Percentiles rank a stretch among this genome's conserved stretches.
These are phyloP conservation scores for Saturnispora serradocipensis DNA, from an alignment of 805 yeast species.

Conservation along the genomic window DNA sequence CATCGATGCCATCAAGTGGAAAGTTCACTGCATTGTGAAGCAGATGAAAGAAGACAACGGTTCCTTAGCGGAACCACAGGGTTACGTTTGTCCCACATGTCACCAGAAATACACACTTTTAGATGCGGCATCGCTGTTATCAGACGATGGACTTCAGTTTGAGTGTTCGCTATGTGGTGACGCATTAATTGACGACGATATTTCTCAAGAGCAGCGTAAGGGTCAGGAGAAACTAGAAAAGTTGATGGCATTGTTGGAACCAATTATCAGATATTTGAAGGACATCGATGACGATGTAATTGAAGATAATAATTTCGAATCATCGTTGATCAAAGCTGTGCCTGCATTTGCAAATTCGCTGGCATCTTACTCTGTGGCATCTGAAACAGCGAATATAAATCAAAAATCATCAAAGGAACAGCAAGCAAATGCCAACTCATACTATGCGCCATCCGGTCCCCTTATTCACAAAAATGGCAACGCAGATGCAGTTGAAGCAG, in stretches of 20 bases:
- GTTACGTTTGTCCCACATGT: slow-evolving; percentile 85
- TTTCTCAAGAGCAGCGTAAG: slow-evolving; percentile 69
- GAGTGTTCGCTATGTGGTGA: slow-evolving; percentile 79
- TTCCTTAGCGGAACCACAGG: slow-evolving; percentile 84
- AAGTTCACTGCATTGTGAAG: slow-evolving; percentile 79
- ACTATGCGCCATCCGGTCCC: slow-evolving; percentile 7
- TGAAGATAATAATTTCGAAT: slow-evolving; percentile 85
- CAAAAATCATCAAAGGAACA: slow-evolving; percentile 5
- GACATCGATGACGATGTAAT: slow-evolving; percentile 70
- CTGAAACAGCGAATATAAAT: slow-evolving; percentile 24
- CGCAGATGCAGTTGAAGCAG: slow-evolving; percentile 25
- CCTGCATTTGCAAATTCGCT: slow-evolving; percentile 70
- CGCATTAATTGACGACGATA: slow-evolving; percentile 76
- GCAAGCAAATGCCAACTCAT: slow-evolving; percentile 1
- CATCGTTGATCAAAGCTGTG: slow-evolving; percentile 68
- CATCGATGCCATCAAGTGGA: slow-evolving; percentile 94
- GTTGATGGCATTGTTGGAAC: slow-evolving; percentile 84
- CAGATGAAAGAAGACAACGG: slow-evolving; percentile 73
- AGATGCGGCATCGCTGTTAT: slow-evolving; percentile 76
- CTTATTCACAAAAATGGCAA: slow-evolving; percentile 19
- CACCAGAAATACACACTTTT: slow-evolving; percentile 70
- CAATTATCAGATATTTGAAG: slow-evolving; percentile 73
- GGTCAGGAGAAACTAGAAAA: slow-evolving; percentile 75
- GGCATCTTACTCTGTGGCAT: slow-evolving; percentile 55
- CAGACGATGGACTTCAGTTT: slow-evolving; percentile 74